Evolutionary conservation across 192 early-diverging fungal genomes (phyloP), one percentile per base, ranked within the genome.

Genomic region (Podila minutissima): DNA sequence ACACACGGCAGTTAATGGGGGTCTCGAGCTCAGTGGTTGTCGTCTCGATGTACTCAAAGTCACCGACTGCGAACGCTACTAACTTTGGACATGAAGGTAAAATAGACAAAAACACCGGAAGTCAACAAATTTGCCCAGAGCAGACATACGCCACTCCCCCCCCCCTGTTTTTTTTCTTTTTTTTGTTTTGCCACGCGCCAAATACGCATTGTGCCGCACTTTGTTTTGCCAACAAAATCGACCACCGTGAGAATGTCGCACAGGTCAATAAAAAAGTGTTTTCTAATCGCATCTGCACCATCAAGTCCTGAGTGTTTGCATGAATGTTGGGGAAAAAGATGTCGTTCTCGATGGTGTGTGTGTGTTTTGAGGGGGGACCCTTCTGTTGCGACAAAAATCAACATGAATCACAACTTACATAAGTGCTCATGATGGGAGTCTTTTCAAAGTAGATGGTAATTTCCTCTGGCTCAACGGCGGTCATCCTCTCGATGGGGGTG

Each of bases 381-480:
- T 41, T 12, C 38, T 41, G 38, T 12, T 41, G 38, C 38, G 38
- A 13, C 9, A 64, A 64, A 19, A 13, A 46, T 22, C 33, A 29
- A 6, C 22, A 48, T 17, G 64, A 69, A 70, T 0, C 15, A 10
- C 57, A 13, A 86, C 88, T 84, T 81, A 91, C 88, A 82, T 96
- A 96, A 6, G 95, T 95, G 28, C 88, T 89, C 94, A 97, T 95
- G 64, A 90, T 71, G 13, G 95, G 95, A 3, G 95, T 92, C 55
- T 74, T 82, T 46, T 85, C 90, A 84, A 93, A 97, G 57, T 79
- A 85, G 49, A 95, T 89, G 2, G 85, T 84, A 83, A 87, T 89
- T 64, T 88, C 61, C 13, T 62, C 71, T 1, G 76, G 74, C 63
- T 90, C 68, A 46, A 90, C 86, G 60, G 88, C 66, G 59, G 89